Base-by-base conservation (phyloP, 73 alveolate species). In the Paramecium primaurelia region DNA sequence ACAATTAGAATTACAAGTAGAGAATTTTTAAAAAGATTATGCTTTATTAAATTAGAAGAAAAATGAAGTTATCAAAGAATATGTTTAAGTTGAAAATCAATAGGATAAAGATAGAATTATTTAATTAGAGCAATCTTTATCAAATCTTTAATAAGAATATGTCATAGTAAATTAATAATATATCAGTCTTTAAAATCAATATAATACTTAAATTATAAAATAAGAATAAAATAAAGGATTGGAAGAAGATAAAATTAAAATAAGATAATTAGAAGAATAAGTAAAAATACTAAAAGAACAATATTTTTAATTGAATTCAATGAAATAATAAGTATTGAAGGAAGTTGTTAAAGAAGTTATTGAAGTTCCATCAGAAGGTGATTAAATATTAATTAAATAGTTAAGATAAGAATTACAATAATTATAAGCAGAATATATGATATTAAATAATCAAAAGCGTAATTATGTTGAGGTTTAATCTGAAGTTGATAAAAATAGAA, bases 291-390 rank as follows among this genome's bases (percentile, higher is more conserved):
- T 64, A 32, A 64, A 20, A 12, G 42, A 64, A 6, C 12, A 64
- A 64, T 64, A 64, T n/a, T 64, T 3, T 25, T 54, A 64, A 6
- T 64, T 80, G 32, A 80, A 49, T 49, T 8, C n/a, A 6, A 14
- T 32, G 75, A 80, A 80, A 80, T 80, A 80, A 47, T 34, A 80
- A 47, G 91, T 80, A 2, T 20, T 44, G 20, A 80, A 80, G 36
- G 91, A 80, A 80, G 91, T 80, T 8, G 34, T 80, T 20, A 80
- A 49, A 25, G 91, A 80, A 49, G 44, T 44, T 26, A 64, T 80
- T 44, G 91, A 80, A 25, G 91, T 80, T 5, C 44, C 91, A 45
- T 22, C 30, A 32, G 42, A 42, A 47, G 7, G 64, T 49, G 91
- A 80, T 80, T 32, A 80, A 47, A 26, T 49, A 22, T 14, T 25